Evolutionary conservation across 192 early-diverging fungal species (phyloP), one percentile per base, ranked within the genome.

Genomic region (Phycomyces nitens): DNA sequence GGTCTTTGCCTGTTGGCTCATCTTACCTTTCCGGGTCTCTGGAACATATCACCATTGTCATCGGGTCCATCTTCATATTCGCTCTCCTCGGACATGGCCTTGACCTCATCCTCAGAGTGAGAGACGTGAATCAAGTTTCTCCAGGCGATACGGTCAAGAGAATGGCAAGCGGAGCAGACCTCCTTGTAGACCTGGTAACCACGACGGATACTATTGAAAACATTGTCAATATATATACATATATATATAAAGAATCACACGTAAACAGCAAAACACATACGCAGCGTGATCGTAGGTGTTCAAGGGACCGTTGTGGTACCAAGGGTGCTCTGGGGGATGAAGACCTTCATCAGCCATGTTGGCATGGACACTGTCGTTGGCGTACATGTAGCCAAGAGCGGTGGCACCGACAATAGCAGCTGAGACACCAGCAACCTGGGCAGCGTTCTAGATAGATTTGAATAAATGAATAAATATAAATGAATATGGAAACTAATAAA

Each of bases 171-270:
- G 44, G 95, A 83, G 75, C 96, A 99, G 63, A 99, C 92, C 71
- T 99, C 96, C 82, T 90, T 92, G 87, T 96, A 99, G 12, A 99
- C 96, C 76, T 95, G 95, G 85, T 94, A 99, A 65, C 96, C 96
- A 79, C 95, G 94, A 62, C 96, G 94, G 51, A 99, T 91, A 71
- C 94, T 93, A 76, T 56, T n/a, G n/a, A n/a, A n/a, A n/a, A n/a
- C n/a, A n/a, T n/a, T 34, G 29, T 34, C 7, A 34, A 34, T 34
- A 34, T 34, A 34, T 34, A 34, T n/a, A n/a, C n/a, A n/a, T n/a
- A n/a, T n/a, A n/a, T n/a, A n/a, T n/a, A n/a, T n/a, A 74, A 24
- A 77, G 49, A 76, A 49, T 26, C n/a, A 34, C 29, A 22, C 15
- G 26, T 23, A 39, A 23, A 53, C 41, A 34, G 24, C 18, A 39